phyloP scores from a whole-genome alignment of 495 filamentous ascomycete genomes.

The Neurospora sublineolata region DNA sequence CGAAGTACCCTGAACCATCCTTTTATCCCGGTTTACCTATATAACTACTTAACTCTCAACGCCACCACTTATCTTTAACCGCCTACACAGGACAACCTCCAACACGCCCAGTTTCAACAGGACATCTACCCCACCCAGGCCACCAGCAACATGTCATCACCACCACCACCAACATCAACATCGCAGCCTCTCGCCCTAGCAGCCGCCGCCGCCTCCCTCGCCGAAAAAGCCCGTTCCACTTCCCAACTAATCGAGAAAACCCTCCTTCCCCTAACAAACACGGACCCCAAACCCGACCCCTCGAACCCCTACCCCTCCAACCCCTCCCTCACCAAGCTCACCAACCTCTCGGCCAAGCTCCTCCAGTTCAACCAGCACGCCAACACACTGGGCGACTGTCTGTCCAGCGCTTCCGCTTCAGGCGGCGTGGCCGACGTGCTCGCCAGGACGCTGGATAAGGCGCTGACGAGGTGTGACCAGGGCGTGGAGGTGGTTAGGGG shows the following conservation, averaged over 20 bases:
- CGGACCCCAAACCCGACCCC: background rate
- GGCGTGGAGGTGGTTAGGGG: background rate
- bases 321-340: background rate
- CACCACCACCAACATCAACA: background rate
- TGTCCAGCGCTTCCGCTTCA: background rate
- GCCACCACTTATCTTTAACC: background rate
- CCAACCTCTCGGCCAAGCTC: background rate
- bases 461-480: background rate
- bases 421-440: background rate
- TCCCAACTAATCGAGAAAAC: background rate
- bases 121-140: background rate
- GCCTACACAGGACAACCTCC: background rate
- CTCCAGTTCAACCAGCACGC: conserved; percentile 4
- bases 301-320: background rate
- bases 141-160: background rate
- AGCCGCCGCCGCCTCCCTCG: background rate
- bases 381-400: background rate
- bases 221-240: background rate
- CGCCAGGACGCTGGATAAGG: background rate
- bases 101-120: background rate
- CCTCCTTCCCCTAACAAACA: background rate
- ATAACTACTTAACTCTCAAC: background rate
- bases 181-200: background rate
- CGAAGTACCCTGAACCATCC: background rate
- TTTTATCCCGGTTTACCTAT: background rate